Conservation (phyloP, 2,329 filamentous ascomycete genomes). For the Helotiales sp. region DNA sequence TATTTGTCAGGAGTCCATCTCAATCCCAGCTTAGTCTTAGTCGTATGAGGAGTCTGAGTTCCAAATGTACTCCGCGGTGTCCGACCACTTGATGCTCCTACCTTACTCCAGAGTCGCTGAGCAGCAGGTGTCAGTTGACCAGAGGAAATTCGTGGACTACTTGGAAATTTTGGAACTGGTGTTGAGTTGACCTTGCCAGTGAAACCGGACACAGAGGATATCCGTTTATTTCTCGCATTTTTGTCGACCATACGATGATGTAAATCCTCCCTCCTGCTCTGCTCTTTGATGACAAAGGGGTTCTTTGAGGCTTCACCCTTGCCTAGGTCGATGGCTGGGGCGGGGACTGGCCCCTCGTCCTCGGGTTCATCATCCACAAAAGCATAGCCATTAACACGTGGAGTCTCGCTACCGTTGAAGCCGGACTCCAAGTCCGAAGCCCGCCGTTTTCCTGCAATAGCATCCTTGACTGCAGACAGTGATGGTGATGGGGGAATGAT, state of each 20-base stretch:
- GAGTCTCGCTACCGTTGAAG: conserved; percentile 68
- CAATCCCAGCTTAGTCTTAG: conserved; percentile 30
- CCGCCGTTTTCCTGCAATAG: conserved; percentile 72
- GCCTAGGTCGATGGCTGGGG: conserved; percentile 56
- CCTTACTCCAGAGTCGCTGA: conserved; percentile 64
- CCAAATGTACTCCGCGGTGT: conserved; percentile 30
- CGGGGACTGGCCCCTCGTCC: conserved; percentile 41
- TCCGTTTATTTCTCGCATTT: conserved; percentile 70
- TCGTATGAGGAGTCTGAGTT: conserved; percentile 28
- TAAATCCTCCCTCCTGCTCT: conserved; percentile 74
- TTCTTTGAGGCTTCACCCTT: conserved; percentile 65
- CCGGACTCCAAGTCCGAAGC: conserved; percentile 61
- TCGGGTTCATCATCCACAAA: conserved; percentile 84
- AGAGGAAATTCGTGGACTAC: conserved; percentile 56
- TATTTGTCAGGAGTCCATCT: conserved; percentile 35
- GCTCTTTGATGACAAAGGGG: conserved; percentile 77
- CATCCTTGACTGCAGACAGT: conserved; percentile 79
- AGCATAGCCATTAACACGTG: conserved; percentile 87
- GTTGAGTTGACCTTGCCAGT: conserved; percentile 59
- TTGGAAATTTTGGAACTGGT: conserved; percentile 70
- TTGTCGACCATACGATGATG: conserved; percentile 86
- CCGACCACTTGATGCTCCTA: conserved; percentile 45
- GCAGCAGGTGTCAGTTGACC: conserved; percentile 72
- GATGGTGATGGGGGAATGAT: conserved; percentile 73
- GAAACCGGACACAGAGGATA: conserved; percentile 57